A percentile compares a stretch with the other conserved stretches of the same genome.
These are phyloP conservation scores for Spergularia azorica DNA, from an alignment of 179 eudicot genomes.

Conservation along the genomic window DNA sequence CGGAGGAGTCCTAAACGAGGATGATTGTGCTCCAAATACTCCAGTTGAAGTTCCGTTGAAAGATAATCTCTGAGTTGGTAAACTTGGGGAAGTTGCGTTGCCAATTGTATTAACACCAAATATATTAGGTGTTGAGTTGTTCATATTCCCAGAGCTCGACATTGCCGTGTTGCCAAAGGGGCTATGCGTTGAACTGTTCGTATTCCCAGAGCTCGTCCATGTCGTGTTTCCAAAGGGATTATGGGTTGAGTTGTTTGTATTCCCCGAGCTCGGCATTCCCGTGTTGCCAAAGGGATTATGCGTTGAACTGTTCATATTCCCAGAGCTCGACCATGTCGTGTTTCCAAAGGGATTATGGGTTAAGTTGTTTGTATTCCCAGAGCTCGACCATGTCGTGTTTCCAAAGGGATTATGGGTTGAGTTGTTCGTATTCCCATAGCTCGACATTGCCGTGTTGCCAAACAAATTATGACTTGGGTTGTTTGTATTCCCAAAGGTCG, in stretches of 20 bases:
- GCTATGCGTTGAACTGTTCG: background rate
- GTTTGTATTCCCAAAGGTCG: background rate
- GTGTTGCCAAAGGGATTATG: background rate
- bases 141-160: background rate
- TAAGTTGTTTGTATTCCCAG: background rate
- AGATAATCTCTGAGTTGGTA: background rate
- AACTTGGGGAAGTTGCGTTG: slow-evolving; percentile 19
- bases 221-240: slow-evolving; percentile 2
- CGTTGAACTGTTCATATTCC: background rate
- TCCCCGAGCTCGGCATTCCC: background rate
- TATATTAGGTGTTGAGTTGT: slow-evolving; percentile 15
- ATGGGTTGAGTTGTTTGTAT: background rate
- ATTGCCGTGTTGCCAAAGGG: background rate
- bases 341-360: background rate
- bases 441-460: background rate
- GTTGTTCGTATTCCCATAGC: slow-evolving; percentile 1
- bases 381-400: background rate
- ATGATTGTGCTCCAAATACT: slow-evolving; percentile 7
- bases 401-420: background rate
- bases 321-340: background rate
- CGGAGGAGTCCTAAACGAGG: background rate
- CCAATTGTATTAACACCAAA: background rate
- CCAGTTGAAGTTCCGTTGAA: slow-evolving; percentile 27
- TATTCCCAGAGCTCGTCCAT: background rate
- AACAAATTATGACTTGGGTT: background rate